Base-by-base conservation (phyloP, 495 filamentous ascomycete genomes). In the Penicillium taxi region DNA sequence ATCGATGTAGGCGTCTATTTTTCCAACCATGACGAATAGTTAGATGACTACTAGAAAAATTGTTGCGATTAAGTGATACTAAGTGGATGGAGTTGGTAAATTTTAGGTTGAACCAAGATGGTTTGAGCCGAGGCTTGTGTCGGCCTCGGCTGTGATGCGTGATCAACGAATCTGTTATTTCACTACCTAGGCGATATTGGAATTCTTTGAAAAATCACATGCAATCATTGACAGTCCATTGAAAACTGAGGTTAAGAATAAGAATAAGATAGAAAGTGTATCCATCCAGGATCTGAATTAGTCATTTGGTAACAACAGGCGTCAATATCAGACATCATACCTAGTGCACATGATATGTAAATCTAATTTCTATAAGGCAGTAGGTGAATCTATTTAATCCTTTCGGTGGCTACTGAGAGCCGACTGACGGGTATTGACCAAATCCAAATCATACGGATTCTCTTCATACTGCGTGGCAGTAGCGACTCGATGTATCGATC, bases 371-470 rank as follows among this genome's bases (percentile, higher is more conserved):
- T n/a, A n/a, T n/a, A n/a, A n/a, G n/a, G n/a, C n/a, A n/a, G n/a
- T n/a, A n/a, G n/a, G n/a, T n/a, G n/a, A n/a, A n/a, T n/a, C n/a
- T n/a, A n/a, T 15, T 54, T 41, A 47, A 17, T 48, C 34, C 25
- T 46, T 41, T 6, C 41, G 41, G 30, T 40, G 44, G 5, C 39
- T 28, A 39, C 56, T 59, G 9, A 59, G 53, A 13, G 39, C 50
- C 3, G 59, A 65, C 19, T 58, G 42, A 12, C 45, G 49, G 6
- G 61, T 63, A 38, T 65, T 65, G 12, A 63, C 57, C 30, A 57
- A 41, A 29, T 65, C 61, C 35, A 63, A 38, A 23, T 63, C 59
- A 37, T 56, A 65, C 1, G 59, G 59, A 23, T 61, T 63, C 29
- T 56, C 61, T 30, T 64, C 61, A 22, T 64, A 64, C 25, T 57